Conservation (phyloP, 2,329 filamentous ascomycete genomes). For the Zymoseptoria crescenta region DNA sequence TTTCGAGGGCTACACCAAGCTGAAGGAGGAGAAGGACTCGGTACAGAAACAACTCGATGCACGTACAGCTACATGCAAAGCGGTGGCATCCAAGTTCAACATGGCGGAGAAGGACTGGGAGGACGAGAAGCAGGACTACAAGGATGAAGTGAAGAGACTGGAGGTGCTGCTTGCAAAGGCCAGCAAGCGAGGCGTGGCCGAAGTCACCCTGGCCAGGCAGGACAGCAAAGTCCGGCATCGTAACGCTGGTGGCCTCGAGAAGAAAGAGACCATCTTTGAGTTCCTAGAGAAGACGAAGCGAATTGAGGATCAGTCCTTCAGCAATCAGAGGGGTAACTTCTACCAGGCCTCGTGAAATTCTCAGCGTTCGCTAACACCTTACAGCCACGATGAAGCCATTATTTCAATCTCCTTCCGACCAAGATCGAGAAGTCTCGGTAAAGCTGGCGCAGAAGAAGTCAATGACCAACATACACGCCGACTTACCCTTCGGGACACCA, state of each 20-base stretch:
- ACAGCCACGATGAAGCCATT: slow-evolving; percentile 23
- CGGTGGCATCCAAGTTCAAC: slow-evolving; percentile 19
- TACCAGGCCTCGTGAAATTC: neutral
- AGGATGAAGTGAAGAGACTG: slow-evolving; percentile 37
- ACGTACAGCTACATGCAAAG: slow-evolving; percentile 17
- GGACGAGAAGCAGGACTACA: slow-evolving; percentile 30
- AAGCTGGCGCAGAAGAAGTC: slow-evolving; percentile 33
- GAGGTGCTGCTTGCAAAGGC: slow-evolving; percentile 37
- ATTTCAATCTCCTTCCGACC: slow-evolving; percentile 30
- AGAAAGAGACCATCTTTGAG: slow-evolving; percentile 28
- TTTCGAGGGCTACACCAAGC: slow-evolving; percentile 35
- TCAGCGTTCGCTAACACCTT: slow-evolving; percentile 11
- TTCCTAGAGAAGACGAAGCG: slow-evolving; percentile 24
- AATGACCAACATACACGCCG: slow-evolving; percentile 20
- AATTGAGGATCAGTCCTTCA: slow-evolving; percentile 19
- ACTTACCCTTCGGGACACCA: slow-evolving; percentile 30
- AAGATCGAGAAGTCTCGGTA: slow-evolving; percentile 34
- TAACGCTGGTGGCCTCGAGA: slow-evolving; percentile 11
- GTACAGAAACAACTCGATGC: slow-evolving; percentile 25
- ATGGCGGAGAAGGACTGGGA: slow-evolving; percentile 28
- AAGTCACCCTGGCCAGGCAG: slow-evolving; percentile 36
- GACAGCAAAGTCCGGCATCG: slow-evolving; percentile 31
- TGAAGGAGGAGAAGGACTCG: slow-evolving; percentile 30
- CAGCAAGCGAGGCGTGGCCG: slow-evolving; percentile 34
- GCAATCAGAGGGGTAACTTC: slow-evolving; percentile 26